Evolutionary conservation across 306 rosid species (phyloP), one percentile per base, ranked within the genome.

Genomic region (Fragaria vesca): DNA sequence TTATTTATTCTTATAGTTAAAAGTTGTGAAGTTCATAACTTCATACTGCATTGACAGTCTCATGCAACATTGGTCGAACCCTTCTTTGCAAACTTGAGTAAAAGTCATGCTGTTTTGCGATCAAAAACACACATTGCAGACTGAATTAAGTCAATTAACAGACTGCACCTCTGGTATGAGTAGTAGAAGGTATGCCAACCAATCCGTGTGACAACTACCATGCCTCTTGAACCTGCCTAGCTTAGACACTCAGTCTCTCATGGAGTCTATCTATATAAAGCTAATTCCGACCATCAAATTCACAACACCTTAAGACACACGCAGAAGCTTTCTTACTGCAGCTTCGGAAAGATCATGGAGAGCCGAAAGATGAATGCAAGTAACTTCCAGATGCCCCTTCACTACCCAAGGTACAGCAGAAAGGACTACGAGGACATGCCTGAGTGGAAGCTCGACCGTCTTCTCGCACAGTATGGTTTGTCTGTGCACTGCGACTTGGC

Each of bases 351-450:
- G 12, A 76, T 42, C 78, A 90, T 89, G 93, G 89, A 79, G 48
- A 88, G 83, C 30, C 76, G 73, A 10, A 65, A 73, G 74, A 76
- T 78, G n/a, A 78, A 17, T 0, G 76, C 21, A 16, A 74, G 82
- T 40, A 83, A 40, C 84, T 93, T 93, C 78, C 93, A 91, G 77
- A 93, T 90, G 93, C 96, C 97, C 1, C 88, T 93, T 55, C 97
- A 90, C 85, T 90, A 91, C 48, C 97, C 92, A 38, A 90, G 88
- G 85, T 91, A 90, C 82, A 83, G 82, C n/a, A 76, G 81, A 63
- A 86, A 87, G 78, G 98, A 91, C 73, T 93, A 93, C 61, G 74
- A 82, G 73, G 76, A 85, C 75, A 91, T 93, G 97, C 93, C 96
- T 0, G 93, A 91, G 80, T 88, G 97, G 97, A 90, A 86, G 87